Base-by-base conservation (phyloP, 1,284 basidiomycete genomes). In the Ustilago lituana region DNA sequence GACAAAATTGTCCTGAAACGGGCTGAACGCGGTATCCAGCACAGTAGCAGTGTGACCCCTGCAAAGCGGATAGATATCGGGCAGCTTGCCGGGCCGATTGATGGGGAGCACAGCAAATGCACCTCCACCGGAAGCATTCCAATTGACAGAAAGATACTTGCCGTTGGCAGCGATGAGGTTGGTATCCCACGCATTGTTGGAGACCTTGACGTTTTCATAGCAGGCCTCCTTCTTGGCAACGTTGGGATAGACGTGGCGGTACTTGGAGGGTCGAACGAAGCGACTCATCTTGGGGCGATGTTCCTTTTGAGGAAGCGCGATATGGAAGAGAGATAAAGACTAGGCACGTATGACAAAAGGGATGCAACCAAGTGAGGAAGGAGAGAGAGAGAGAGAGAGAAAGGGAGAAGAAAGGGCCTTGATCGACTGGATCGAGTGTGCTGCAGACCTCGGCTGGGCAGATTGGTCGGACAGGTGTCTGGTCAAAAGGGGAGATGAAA, bases 21-120 rank as follows among this genome's bases (percentile, higher is more conserved):
- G 94, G 1, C 91, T 93, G 92, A 94, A 98, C 75, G 92, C 92
- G 0, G 95, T 98, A 84, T 98, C 95, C 47, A 98, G 90, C n/a
- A 93, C 91, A 31, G 90, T 84, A 0, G 89, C 91, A 7, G 89
- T 89, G 79, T 88, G 87, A 27, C 90, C 91, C 57, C 95, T 89
- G 22, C 93, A 93, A 44, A 98, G 88, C 0, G 95, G 95, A 51
- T 97, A 88, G 74, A 91, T 87, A 80, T 98, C 95, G 3, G 94
- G 94, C 27, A 98, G 87, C 83, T 94, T 84, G 48, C 84, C 84
- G 1, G 80, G 78, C 15, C 71, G 58, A 31, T 77, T 69, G 29
- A 92, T 85, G 0, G 95, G 95, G 11, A 97, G 85, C 77, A 98
- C 89, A 19, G 90, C 91, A 81, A 98, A 98, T 1, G 95, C 95